Evolutionary conservation across 352 stramenopile genomes (phyloP).

Genomic region (Elongisporangium prolatum): DNA sequence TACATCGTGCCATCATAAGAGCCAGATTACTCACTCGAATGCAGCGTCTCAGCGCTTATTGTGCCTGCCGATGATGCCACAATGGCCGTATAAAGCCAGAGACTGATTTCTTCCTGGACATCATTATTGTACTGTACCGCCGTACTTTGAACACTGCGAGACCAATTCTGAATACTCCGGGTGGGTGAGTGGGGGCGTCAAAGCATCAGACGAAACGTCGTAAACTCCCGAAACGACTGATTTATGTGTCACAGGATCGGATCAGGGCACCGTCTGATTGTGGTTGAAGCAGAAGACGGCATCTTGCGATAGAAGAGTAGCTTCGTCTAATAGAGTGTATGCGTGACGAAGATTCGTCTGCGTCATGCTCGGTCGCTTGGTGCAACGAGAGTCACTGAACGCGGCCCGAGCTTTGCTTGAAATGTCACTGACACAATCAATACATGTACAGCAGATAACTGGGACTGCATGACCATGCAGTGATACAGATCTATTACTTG

Average conservation of each 20-base stretch:
- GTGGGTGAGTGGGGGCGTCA: not conserved
- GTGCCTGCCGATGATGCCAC: not conserved
- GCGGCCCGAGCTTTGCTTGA: too few relatives aligned
- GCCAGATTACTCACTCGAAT: not conserved
- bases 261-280: not conserved
- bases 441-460: too few relatives aligned
- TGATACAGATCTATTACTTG: too few relatives aligned
- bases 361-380: too few relatives aligned
- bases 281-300: not conserved
- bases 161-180: too few relatives aligned
- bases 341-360: too few relatives aligned
- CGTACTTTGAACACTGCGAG: too few relatives aligned
- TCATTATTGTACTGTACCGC: not conserved
- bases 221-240: not conserved
- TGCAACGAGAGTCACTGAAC: too few relatives aligned
- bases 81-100: not conserved
- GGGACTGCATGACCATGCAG: too few relatives aligned
- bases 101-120: not conserved
- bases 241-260: not conserved
- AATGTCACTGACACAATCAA: too few relatives aligned
- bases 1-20: not conserved
- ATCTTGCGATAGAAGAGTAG: not conserved
- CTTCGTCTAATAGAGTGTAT: too few relatives aligned
- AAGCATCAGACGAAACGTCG: not conserved
- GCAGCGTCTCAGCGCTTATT: not conserved